Evolutionary conservation across 495 filamentous ascomycete genomes (phyloP), one percentile per base, ranked within the genome.

Genomic region (Hapsidospora chrysogenum): DNA sequence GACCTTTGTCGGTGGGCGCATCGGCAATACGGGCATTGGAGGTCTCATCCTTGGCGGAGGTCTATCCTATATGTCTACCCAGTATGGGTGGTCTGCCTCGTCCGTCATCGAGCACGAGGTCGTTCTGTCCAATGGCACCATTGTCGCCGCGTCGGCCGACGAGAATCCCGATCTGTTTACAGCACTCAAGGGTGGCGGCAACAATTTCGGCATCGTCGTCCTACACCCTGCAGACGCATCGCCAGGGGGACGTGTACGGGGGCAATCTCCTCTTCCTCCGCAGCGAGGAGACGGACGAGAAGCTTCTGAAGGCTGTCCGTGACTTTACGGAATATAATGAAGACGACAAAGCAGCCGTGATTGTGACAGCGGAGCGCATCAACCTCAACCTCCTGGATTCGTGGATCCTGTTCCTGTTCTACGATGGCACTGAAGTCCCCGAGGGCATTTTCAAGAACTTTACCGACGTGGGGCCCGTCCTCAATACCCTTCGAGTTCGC

Each of bases 381-480:
- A 31, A 49, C 28, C 30, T 37, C 16, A 49, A 54, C 2, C 27
- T 66, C 0, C 29, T 73, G 35, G 59, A 72, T 29, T 53, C 63
- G 18, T 74, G 68, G 66, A 63, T 72, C 32, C 46, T 75, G 40
- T 77, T 75, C 43, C 40, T 73, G n/a, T 77, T 73, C 56, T 75
- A 74, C 42, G 66, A 77, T 31, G 71, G 69, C 3, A 60, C 66
- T 0, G 52, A 60, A 37, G 63, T 64, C 2, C 70, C 71, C 2
- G 42, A 53, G 10, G 66, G 58, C 3, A 57, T 70, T 6, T 77
- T 77, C 38, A 55, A 64, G 34, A 63, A 60, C 37, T 73, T 77
- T 52, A 65, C 61, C 5, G 53, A 47, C 22, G 63, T 73, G 31
- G 50, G 54, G 0, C 59, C 67, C 9, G 51, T 51, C 10, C 52